These are phyloP conservation scores for Melanomma pulvis-pyrius DNA, from an alignment of 495 filamentous ascomycete genomes.

Conservation along the genomic window DNA sequence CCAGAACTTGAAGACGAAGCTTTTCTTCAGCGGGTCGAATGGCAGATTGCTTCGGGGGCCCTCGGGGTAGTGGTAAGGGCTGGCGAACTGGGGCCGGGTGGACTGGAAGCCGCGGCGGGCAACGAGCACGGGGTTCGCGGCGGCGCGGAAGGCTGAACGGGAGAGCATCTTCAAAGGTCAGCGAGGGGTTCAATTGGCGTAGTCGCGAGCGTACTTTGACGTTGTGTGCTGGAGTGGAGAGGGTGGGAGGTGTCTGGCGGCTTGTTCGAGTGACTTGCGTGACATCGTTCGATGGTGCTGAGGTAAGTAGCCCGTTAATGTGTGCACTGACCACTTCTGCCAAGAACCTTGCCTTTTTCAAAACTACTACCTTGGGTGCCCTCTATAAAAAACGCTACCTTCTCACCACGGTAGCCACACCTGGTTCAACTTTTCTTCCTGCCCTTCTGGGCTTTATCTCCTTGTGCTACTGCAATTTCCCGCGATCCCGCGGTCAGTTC, in stretches of 20 bases:
- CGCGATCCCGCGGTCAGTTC: neutral
- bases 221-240: slow-evolving; percentile 21
- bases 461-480: neutral
- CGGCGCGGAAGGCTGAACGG: slow-evolving; percentile 70
- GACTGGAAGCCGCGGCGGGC: slow-evolving; percentile 93
- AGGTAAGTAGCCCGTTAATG: neutral
- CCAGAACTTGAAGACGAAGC: slow-evolving; percentile 84
- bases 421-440: neutral
- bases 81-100: slow-evolving; percentile 80
- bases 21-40: slow-evolving; percentile 90
- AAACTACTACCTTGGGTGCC: neutral
- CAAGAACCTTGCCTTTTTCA: neutral
- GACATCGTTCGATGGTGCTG: neutral
- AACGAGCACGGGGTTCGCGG: slow-evolving; percentile 62
- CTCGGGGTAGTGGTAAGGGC: slow-evolving; percentile 97
- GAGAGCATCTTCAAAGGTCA: slow-evolving; percentile 73
- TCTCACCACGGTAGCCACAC: neutral
- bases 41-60: slow-evolving; percentile 92
- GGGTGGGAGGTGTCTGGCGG: slow-evolving; percentile 2
- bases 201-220: slow-evolving; percentile 27
- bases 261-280: slow-evolving; percentile 12
- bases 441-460: neutral
- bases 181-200: slow-evolving; percentile 27
- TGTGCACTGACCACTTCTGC: neutral
- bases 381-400: too few species aligned